Conservation (phyloP, 2,329 filamentous ascomycete genomes). For the Aspergillus sp. region DNA sequence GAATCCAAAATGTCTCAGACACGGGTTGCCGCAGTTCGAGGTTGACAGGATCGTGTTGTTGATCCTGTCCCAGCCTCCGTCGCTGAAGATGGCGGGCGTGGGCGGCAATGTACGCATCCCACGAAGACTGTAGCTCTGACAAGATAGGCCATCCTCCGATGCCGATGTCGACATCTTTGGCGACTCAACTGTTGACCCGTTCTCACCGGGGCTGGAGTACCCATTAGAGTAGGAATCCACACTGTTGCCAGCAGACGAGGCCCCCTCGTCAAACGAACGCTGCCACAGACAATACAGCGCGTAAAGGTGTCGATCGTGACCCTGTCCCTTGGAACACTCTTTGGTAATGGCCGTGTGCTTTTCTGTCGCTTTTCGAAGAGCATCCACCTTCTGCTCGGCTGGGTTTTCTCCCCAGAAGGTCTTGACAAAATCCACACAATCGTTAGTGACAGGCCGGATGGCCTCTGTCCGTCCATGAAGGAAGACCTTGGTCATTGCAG, state of each 20-base stretch:
- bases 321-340: constrained; percentile 83
- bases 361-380: constrained; percentile 75
- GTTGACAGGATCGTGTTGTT: constrained; percentile 94
- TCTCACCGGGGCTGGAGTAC: constrained; percentile 56
- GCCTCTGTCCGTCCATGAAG: constrained; percentile 94
- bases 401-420: constrained; percentile 94
- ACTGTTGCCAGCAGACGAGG: constrained; percentile 46
- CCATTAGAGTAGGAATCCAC: constrained; percentile 53
- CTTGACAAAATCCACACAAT: constrained; percentile 82
- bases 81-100: constrained; percentile 75
- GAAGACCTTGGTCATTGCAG: constrained; percentile 94
- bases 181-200: constrained; percentile 19
- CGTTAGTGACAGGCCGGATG: constrained; percentile 76
- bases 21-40: constrained; percentile 97
- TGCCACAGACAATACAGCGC: constrained; percentile 95
- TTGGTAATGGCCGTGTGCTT: constrained; percentile 76
- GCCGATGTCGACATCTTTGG: constrained; percentile 33
- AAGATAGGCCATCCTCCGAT: constrained; percentile 40
- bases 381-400: constrained; percentile 75
- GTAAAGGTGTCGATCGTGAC: constrained; percentile 89
- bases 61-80: constrained; percentile 87
- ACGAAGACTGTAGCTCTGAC: constrained; percentile 54
- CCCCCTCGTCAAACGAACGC: constrained; percentile 72
- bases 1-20: constrained; percentile 91
- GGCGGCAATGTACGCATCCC: constrained; percentile 40